A percentile compares a stretch with the other conserved stretches of the same genome.
Conservation (phyloP, 306 rosid genomes). For the Castanopsis chinensis region DNA sequence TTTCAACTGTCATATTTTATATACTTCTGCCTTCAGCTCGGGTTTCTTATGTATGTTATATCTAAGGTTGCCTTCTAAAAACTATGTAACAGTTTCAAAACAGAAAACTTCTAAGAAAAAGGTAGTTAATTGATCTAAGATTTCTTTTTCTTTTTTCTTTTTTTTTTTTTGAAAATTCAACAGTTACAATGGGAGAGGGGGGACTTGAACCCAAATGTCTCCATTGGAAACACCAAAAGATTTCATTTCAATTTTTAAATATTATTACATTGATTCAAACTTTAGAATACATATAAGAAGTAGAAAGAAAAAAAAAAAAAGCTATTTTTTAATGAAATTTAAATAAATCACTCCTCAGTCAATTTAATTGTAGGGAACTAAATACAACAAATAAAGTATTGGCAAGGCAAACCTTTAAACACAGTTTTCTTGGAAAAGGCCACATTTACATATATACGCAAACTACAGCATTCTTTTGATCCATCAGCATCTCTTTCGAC, state of each 20-base stretch:
- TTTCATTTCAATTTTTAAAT: not conserved
- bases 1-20: not conserved
- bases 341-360: not conserved
- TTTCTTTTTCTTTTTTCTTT: not conserved
- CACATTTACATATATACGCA: conserved; percentile 71
- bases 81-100: not conserved
- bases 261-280: not conserved
- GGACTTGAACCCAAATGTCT: too few relatives aligned
- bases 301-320: not conserved
- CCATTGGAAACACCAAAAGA: too few relatives aligned
- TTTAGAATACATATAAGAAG: not conserved
- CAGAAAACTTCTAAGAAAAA: not conserved
- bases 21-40: not conserved
- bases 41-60: not conserved
- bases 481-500: conserved; percentile 55
- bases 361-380: not conserved
- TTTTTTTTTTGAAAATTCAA: too few relatives aligned
- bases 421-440: conserved; percentile 81
- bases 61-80: not conserved
- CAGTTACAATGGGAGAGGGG: too few relatives aligned
- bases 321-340: not conserved
- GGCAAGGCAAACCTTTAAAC: conserved; percentile 65
- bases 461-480: conserved; percentile 57
- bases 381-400: not conserved
- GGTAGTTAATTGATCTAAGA: not conserved